Percentiles rank a stretch among this genome's conserved stretches.
These are phyloP conservation scores for Trebouxia sp. DNA, from an alignment of 139 green algal genomes.

Conservation along the genomic window DNA sequence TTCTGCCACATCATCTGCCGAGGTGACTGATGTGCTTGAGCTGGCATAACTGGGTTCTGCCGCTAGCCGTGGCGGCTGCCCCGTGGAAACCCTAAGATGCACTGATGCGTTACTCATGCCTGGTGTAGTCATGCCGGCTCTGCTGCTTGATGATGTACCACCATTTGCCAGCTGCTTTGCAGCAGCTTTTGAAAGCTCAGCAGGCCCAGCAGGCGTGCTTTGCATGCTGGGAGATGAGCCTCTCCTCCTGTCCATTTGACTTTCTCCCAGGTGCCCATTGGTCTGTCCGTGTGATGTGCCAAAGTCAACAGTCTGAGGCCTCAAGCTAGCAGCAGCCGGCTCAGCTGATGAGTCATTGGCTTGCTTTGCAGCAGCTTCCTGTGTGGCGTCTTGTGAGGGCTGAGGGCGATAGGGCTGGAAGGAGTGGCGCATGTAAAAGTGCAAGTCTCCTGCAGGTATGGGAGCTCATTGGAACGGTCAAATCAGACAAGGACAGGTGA, in stretches of 20 bases:
- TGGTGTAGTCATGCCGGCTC: too few species aligned
- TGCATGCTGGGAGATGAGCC: conserved; percentile 19
- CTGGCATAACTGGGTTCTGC: conserved; percentile 19
- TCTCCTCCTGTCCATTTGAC: too few species aligned
- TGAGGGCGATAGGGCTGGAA: conserved; percentile 38
- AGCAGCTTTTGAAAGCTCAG: background rate
- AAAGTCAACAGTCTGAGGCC: too few species aligned
- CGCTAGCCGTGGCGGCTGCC: background rate
- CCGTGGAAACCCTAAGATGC: conserved; percentile 21
- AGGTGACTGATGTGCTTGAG: conserved; percentile 3
- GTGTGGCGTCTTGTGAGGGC: background rate
- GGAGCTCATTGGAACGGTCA: too few species aligned
- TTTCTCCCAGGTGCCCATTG: too few species aligned
- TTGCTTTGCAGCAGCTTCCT: background rate
- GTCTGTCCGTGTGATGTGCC: too few species aligned
- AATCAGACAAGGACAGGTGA: too few species aligned
- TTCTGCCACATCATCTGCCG: background rate
- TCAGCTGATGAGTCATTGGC: background rate
- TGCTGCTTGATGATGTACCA: too few species aligned
- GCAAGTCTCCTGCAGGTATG: conserved; percentile 70
- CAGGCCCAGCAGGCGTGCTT: background rate
- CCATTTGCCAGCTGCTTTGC: background rate
- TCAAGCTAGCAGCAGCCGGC: too few species aligned
- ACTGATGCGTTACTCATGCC: background rate
- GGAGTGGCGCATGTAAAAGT: conserved; percentile 92